These are phyloP conservation scores for Mycena rosella DNA, from an alignment of 768 basidiomycete species.

Conservation along the genomic window DNA sequence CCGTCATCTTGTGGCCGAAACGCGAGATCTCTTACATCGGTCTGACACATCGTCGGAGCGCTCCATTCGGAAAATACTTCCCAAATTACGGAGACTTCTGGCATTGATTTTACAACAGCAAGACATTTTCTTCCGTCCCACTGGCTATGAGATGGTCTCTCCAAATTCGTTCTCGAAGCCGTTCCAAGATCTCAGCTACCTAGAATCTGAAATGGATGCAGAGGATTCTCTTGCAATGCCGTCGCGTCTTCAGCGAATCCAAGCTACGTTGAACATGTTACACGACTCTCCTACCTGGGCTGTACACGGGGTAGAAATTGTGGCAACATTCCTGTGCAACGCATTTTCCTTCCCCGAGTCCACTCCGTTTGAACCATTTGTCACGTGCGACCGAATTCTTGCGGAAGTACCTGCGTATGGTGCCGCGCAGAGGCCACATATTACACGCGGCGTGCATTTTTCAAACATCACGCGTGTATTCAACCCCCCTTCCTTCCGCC, in stretches of 20 bases:
- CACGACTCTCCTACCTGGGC: not conserved
- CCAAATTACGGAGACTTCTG: not conserved
- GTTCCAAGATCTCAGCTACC: not conserved
- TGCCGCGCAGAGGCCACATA: not conserved
- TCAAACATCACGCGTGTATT: not conserved
- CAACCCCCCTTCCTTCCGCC: not conserved
- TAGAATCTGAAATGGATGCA: not conserved
- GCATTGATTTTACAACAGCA: not conserved
- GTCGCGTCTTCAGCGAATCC: not conserved
- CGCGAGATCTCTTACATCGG: not conserved
- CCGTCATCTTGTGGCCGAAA: not conserved
- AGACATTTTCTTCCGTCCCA: not conserved
- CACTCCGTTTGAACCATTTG: not conserved
- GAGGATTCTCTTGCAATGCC: too few relatives aligned
- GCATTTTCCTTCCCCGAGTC: not conserved
- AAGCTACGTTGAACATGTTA: not conserved
- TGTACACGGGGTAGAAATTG: not conserved
- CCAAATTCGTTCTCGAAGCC: not conserved
- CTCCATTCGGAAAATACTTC: not conserved
- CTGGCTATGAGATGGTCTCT: not conserved
- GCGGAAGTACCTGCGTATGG: not conserved
- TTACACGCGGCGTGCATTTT: not conserved
- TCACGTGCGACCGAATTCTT: not conserved
- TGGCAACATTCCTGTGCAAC: not conserved
- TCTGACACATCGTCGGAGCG: not conserved